Base-by-base conservation (phyloP, 768 basidiomycete species). In the Postia placenta region DNA sequence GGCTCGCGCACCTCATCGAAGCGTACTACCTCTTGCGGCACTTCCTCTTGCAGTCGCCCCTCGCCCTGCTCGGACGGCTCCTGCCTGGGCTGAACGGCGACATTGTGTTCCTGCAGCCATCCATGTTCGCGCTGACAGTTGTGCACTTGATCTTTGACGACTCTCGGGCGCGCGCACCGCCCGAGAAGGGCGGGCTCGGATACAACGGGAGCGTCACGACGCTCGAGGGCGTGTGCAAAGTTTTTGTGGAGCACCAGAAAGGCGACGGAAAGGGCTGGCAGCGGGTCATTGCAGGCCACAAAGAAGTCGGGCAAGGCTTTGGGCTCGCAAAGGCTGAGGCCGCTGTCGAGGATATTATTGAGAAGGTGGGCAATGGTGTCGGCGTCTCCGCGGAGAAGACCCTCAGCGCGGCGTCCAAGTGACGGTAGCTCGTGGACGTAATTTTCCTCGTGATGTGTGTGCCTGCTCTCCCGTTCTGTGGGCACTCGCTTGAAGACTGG, bases 1-100 rank as follows among this genome's bases (percentile, higher is more conserved):
- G 72, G n/a, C 24, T 87, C n/a, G 72, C 85, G 28, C 70, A 81
- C 40, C 24, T 79, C 11, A 67, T 89, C 36, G 83, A 86, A 58
- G 55, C 57, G 20, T 75, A 79, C 59, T 78, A 83, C 58, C 65
- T 78, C 28, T 48, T 68, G 22, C 75, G 79, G 38, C 57, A 70
- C 39, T 56, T 72, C 26, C 60, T 80, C 41, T 58, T 70, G 3
- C 63, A 62, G 5, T 54, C 59, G 26, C 53, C 71, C 14, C 42
- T 60, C 46, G 60, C 60, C 39, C 35, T 53, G 11, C 52, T 82
- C 33, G 71, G 53, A 25, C 42, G 44, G 45, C 42, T 62, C 46
- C 38, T 67, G 19, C 65, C 64, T 0, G 45, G 51, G 22, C 43
- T 63, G 42, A 41, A 25, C 17, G 66, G 65, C 19, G 68, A 71